Evolutionary conservation across 495 filamentous ascomycete genomes (phyloP).

Genomic region (Penicillium lividum): DNA sequence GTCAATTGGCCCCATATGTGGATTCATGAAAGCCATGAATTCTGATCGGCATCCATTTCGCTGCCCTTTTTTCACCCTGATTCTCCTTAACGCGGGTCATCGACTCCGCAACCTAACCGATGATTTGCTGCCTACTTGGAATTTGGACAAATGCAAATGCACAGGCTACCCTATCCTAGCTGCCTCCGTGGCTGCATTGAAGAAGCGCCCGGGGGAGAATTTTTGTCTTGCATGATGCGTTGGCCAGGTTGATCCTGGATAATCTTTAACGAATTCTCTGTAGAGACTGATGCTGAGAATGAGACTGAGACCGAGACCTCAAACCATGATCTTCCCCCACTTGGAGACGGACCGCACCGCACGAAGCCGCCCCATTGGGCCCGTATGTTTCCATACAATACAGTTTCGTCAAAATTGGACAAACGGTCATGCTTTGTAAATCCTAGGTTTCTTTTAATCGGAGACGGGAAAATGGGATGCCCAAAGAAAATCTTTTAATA

Average conservation of each 20-base stretch:
- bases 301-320: too few species aligned
- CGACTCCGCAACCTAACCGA: background rate
- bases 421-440: too few species aligned
- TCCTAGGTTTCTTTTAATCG: too few species aligned
- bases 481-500: too few species aligned
- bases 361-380: background rate
- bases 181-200: constrained; percentile 2
- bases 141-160: background rate
- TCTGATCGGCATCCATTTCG: constrained; percentile 9
- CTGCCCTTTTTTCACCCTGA: constrained; percentile 1
- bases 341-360: background rate
- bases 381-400: background rate
- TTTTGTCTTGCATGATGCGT: background rate
- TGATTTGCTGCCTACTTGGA: background rate
- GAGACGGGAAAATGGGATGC: too few species aligned
- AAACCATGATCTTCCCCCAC: background rate
- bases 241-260: background rate
- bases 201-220: constrained; percentile 1
- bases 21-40: constrained; percentile 10
- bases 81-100: background rate
- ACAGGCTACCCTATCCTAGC: background rate
- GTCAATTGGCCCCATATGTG: constrained; percentile 6
- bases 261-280: background rate
- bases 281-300: too few species aligned
- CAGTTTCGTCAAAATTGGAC: background rate